Conservation (phyloP, 805 yeast species). For the Maudiozyma serrabonitensis region DNA sequence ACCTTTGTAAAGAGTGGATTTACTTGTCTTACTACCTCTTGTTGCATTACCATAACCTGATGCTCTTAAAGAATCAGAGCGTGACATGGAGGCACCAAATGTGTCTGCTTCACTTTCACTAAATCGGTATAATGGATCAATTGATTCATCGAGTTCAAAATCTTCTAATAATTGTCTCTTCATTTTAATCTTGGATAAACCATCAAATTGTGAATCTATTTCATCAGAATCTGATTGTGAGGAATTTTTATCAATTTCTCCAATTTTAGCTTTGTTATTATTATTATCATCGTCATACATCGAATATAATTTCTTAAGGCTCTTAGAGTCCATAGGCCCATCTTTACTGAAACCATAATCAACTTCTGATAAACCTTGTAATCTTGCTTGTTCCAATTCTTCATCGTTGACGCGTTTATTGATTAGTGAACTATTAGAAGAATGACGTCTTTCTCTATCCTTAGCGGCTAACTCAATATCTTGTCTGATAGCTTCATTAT, state of each 20-base stretch:
- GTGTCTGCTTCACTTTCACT: background rate
- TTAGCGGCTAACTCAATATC: background rate
- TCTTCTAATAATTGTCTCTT: slow-evolving; percentile 14
- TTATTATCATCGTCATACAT: background rate
- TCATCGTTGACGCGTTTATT: background rate
- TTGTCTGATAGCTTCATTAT: background rate
- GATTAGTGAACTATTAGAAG: background rate
- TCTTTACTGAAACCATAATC: background rate
- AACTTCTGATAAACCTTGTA: slow-evolving; percentile 3
- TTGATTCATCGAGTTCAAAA: slow-evolving; percentile 17
- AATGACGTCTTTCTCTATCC: background rate
- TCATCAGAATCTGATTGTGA: slow-evolving; percentile 24
- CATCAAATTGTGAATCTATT: slow-evolving; percentile 18
- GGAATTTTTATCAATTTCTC: slow-evolving; percentile 1
- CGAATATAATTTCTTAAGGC: background rate
- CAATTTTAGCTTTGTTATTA: background rate
- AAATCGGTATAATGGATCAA: slow-evolving; percentile 23
- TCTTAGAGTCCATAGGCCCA: background rate
- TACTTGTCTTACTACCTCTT: background rate
- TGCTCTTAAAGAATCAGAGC: background rate
- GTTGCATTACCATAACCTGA: background rate
- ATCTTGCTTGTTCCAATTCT: slow-evolving; percentile 7
- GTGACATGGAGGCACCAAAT: background rate
- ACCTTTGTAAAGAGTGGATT: background rate
- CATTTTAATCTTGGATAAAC: slow-evolving; percentile 21